Evolutionary conservation across 1,139 yeast genomes (phyloP), one percentile per base, ranked within the genome.

Genomic region (Saccharomycopsis hybrid): DNA sequence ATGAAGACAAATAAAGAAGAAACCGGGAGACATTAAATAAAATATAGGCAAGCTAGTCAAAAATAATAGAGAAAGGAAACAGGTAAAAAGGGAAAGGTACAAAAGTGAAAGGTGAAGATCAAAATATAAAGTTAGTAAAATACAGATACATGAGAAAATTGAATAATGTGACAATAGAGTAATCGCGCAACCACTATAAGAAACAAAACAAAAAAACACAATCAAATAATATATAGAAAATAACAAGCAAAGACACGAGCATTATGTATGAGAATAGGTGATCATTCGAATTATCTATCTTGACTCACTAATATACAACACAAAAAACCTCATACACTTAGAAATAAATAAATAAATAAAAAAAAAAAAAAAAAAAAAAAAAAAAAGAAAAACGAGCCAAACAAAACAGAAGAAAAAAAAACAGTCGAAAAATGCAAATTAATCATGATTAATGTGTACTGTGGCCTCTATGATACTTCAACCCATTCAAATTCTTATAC

Each of bases 381-480:
- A 42, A 9, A 42, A 31, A 4, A 25, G n/a, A n/a, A n/a, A n/a
- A n/a, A n/a, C n/a, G n/a, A n/a, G n/a, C n/a, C n/a, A n/a, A n/a
- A n/a, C n/a, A n/a, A n/a, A n/a, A n/a, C n/a, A n/a, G n/a, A 3
- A 25, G 25, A n/a, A 5, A 39, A 9, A 3, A 5, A 3, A 36
- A 4, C 35, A 24, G 11, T 29, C 5, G 7, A 11, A 7, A 18
- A 9, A 27, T 29, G 7, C 30, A 9, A 9, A 8, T 8, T 11
- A 41, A 45, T 11, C n/a, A 41, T 24, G 30, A 39, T 69, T 68
- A 90, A 73, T 92, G 97, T 43, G 97, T 90, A 25, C 97, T 85
- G 68, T 92, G 99, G 29, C 97, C 97, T 60, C 97, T 79, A 66
- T 92, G 99, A 66, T 92, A 92, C 69, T 92, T 92, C 66, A 92